Evolutionary conservation across 441 rosid species (phyloP).

Genomic region (Populus hybrid): DNA sequence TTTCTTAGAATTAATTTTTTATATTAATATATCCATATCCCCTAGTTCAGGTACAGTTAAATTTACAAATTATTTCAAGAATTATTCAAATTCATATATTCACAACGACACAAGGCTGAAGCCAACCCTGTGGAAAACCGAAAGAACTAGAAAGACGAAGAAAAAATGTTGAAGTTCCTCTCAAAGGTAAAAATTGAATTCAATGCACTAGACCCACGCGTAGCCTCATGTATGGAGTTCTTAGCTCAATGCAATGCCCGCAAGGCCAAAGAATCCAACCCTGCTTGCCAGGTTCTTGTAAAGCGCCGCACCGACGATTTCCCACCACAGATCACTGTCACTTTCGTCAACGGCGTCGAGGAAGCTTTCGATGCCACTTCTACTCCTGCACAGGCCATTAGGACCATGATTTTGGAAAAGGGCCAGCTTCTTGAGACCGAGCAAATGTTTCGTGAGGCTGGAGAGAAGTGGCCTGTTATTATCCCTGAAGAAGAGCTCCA

Average conservation of each 20-base stretch:
- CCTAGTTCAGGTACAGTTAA: too few species aligned
- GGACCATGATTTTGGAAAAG: conserved; percentile 77
- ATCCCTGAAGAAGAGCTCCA: conserved; percentile 78
- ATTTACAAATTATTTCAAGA: too few species aligned
- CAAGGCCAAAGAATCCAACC: conserved; percentile 86
- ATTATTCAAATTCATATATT: too few species aligned
- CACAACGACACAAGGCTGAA: too few species aligned
- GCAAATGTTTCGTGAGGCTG: conserved; percentile 93
- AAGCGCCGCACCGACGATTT: conserved; percentile 88
- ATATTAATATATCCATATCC: too few species aligned
- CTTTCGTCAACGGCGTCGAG: conserved; percentile 83
- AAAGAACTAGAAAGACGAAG: not conserved
- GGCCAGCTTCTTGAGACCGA: conserved; percentile 81
- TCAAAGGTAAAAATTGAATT: conserved; percentile 71
- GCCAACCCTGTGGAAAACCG: not conserved
- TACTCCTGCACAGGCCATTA: conserved; percentile 67
- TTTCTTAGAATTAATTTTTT: too few species aligned
- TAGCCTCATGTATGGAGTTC: conserved; percentile 85
- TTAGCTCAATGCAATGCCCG: conserved; percentile 87
- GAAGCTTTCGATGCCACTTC: conserved; percentile 73
- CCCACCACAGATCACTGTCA: conserved; percentile 76
- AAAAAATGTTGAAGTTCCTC: conserved; percentile 79
- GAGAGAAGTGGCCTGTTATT: conserved; percentile 84
- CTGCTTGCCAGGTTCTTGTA: conserved; percentile 68
- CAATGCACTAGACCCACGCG: conserved; percentile 76